Conservation (phyloP, 2,329 filamentous ascomycete genomes). For the Aureobasidium sp. region DNA sequence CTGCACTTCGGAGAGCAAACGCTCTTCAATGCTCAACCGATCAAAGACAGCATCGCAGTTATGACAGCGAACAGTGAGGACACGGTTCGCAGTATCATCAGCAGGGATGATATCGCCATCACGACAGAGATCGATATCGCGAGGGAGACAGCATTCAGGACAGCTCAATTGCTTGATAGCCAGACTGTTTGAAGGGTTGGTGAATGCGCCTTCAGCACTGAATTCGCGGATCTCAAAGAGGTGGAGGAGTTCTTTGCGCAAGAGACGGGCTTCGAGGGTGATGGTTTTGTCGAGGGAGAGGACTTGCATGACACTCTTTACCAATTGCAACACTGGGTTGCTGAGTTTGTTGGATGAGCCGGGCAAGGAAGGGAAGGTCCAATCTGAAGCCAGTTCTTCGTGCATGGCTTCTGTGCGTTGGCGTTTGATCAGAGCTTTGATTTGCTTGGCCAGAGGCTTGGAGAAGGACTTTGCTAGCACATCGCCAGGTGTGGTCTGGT, state of each 20-base stretch:
- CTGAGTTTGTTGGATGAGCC: slow-evolving; percentile 57
- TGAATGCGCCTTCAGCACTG: slow-evolving; percentile 75
- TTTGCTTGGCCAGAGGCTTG: slow-evolving; percentile 83
- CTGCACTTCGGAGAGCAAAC: slow-evolving; percentile 69
- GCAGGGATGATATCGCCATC: slow-evolving; percentile 69
- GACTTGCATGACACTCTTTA: slow-evolving; percentile 90
- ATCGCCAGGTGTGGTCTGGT: slow-evolving; percentile 49
- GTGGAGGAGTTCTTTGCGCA: slow-evolving; percentile 81
- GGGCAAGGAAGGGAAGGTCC: slow-evolving; percentile 74
- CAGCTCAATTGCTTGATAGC: slow-evolving; percentile 72
- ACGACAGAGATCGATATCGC: slow-evolving; percentile 86
- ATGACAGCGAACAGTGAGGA: slow-evolving; percentile 46
- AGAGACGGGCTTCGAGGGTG: slow-evolving; percentile 74
- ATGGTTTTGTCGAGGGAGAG: slow-evolving; percentile 86
- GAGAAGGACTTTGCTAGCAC: slow-evolving; percentile 78
- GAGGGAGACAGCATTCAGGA: slow-evolving; percentile 79
- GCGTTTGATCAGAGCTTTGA: slow-evolving; percentile 69
- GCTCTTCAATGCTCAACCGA: slow-evolving; percentile 75
- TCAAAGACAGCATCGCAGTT: slow-evolving; percentile 72
- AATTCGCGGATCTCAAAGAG: slow-evolving; percentile 96
- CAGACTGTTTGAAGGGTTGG: slow-evolving; percentile 73
- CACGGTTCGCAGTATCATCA: neutral
- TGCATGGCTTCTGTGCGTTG: slow-evolving; percentile 87
- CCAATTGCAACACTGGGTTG: slow-evolving; percentile 80
- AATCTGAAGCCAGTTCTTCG: slow-evolving; percentile 78